Evolutionary conservation across 352 stramenopile genomes (phyloP), one percentile per base, ranked within the genome.

Genomic region (Phytophthora citrophthora): DNA sequence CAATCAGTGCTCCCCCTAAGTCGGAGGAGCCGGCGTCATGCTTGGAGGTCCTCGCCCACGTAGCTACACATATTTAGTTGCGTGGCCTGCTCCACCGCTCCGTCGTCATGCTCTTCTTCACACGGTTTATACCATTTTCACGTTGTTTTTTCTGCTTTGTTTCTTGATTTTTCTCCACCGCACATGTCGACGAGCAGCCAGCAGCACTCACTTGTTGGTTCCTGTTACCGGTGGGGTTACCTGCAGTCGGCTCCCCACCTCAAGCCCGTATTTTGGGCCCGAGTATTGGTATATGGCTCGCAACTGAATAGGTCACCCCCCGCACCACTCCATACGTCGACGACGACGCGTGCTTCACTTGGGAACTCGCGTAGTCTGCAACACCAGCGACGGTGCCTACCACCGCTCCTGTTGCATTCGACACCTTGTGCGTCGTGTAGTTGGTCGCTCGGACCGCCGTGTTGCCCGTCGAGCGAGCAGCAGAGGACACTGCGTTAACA

Each of bases 191-290:
- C 44, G 32, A 64, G 49, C 39, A 49, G 32, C 23, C 24, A 55
- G 13, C 52, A 47, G 44, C 38, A 43, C 64, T 74, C 58, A 71
- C 56, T 50, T 67, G 26, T 45, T 71, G 24, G 20, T 75, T 76
- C 54, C 61, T 40, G 54, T 78, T 78, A 74, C 72, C 65, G 69
- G 69, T 78, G 72, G 58, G 72, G 54, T 75, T 49, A 60, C 65
- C 69, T 78, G 29, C 69, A 32, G 49, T 76, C 69, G 66, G 65
- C 45, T 73, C 61, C 61, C 65, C 73, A 79, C 66, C 68, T 82
- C 70, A 88, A 44, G 75, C 68, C 55, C 74, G 72, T 72, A 91
- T 83, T 83, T 91, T 91, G 64, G 80, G 53, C 48, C 83, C 80
- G 56, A 91, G 62, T 58, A 86, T 74, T 11, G 81, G 83, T 61